A percentile compares a stretch with the other conserved stretches of the same genome.
phyloP scores from a whole-genome alignment of 2,329 filamentous ascomycete genomes.

The Verticillium nubilum region DNA sequence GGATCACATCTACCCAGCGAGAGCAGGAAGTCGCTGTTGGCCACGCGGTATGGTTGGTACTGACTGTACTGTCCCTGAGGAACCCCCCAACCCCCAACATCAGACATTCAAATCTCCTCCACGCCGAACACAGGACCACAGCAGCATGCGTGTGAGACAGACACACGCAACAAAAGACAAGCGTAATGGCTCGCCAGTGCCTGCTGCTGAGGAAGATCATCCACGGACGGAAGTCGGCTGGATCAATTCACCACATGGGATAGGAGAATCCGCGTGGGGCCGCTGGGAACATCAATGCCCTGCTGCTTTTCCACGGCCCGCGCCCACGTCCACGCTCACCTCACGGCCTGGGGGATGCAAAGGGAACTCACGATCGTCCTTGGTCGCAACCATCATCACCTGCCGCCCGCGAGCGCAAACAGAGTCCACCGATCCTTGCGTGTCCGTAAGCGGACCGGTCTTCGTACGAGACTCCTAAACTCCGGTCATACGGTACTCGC shows the following conservation, averaged over 20 bases:
- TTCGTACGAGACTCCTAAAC: not conserved
- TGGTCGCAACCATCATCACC: not conserved
- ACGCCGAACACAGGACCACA: not conserved
- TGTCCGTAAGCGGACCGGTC: not conserved
- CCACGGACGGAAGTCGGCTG: not conserved
- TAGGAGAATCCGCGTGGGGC: not conserved
- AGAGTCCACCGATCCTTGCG: not conserved
- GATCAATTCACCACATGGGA: not conserved
- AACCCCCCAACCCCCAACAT: not conserved
- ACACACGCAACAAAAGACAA: not conserved
- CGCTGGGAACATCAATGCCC: not conserved
- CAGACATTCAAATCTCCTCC: not conserved
- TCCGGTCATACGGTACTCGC: not conserved
- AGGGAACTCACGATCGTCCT: not conserved
- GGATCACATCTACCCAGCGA: not conserved
- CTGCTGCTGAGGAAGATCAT: not conserved
- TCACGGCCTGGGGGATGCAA: not conserved
- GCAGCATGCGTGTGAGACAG: not conserved
- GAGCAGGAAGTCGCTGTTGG: not conserved
- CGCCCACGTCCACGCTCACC: not conserved
- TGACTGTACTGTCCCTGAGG: no score
- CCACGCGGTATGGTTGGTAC: no score
- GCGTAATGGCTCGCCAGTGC: not conserved
- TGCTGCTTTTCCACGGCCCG: no score
- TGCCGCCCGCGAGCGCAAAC: not conserved